Base-by-base conservation (phyloP, 768 basidiomycete genomes). In the Dioszegia crocea region DNA sequence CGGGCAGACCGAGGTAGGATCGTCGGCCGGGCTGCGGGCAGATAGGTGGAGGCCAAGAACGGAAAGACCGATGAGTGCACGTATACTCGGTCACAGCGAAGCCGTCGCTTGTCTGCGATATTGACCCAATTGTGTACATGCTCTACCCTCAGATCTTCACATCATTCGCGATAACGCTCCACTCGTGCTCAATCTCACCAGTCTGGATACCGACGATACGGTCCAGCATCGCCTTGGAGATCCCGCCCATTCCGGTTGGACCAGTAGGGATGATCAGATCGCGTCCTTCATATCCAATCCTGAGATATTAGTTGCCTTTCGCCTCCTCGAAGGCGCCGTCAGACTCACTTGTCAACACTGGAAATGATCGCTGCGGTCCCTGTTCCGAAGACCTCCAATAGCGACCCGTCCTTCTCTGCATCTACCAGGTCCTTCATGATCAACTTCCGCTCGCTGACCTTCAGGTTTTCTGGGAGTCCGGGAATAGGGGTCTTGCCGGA, bases 321-420 rank as follows among this genome's bases (percentile, higher is more conserved):
- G 1, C 31, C 2, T 11, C 8, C 10, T 56, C 44, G 19, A 19
- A 53, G 19, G n/a, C 17, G 46, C n/a, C n/a, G n/a, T n/a, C 16
- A 27, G 33, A 69, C 75, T 66, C 62, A 76, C 75, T 71, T 74
- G 67, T 75, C 70, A 12, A 77, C 74, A 21, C 68, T 64, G 4
- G 71, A 74, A 6, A 76, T 67, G 58, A 76, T 67, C 10, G 88
- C 89, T 65, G 82, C 79, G 14, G 81, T 82, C 73, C 93, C 92
- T 30, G 88, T 83, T 45, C 88, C 87, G 69, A 97, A 89, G 14
- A 88, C 81, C 76, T 97, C 93, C 21, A 86, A 81, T 10, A 97
- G 81, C 12, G 77, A 80, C 11, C 87, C 88, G n/a, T 83, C 77
- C 56, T 81, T 67, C 9, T 83, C 78, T 59, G 79, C 79, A 19